Evolutionary conservation across 2,329 filamentous ascomycete genomes (phyloP), one percentile per base, ranked within the genome.

Genomic region (Cytospora chrysosperma): DNA sequence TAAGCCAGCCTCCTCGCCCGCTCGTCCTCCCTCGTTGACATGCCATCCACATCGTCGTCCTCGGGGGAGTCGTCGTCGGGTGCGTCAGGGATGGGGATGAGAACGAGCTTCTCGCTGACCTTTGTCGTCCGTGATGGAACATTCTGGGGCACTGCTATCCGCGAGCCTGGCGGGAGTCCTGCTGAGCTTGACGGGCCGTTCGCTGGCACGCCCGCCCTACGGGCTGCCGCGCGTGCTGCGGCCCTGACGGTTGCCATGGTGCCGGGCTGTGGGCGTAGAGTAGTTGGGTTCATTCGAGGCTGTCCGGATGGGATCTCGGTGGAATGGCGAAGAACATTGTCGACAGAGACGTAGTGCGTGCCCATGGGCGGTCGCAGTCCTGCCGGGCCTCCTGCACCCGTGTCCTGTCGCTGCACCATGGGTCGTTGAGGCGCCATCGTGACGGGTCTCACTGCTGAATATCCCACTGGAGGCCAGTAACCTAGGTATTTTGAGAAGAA

Each of bases 241-340:
- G 64, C 64, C 32, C 64, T 57, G 19, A 60, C 58, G 34, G 61
- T 59, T 2, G 64, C 64, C n/a, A 66, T 64, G 9, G 61, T 59
- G 10, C 64, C 64, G 4, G 64, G 64, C 50, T 66, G 64, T 15
- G 57, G 60, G 30, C 58, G 63, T 24, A 53, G 47, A 13, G 56
- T 56, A 32, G 56, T 10, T 9, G 64, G 28, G n/a, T 63, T 61
- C 47, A 86, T 83, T 47, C 95, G 88, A 62, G 92, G 91, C 75
- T 97, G 94, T 71, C 93, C 93, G 0, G 95, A 98, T 1, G 95
- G 95, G 49, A 99, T 95, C 72, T 97, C 93, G 56, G 92, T 95
- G 65, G 93, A 90, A 79, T 96, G 92, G 75, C 96, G 93, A 6
- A 99, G 87, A 68, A 98, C 91, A 74, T 94, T 96, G 78, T 99